Evolutionary conservation across 2,329 filamentous ascomycete genomes (phyloP).

Genomic region (Neurospora crassa): DNA sequence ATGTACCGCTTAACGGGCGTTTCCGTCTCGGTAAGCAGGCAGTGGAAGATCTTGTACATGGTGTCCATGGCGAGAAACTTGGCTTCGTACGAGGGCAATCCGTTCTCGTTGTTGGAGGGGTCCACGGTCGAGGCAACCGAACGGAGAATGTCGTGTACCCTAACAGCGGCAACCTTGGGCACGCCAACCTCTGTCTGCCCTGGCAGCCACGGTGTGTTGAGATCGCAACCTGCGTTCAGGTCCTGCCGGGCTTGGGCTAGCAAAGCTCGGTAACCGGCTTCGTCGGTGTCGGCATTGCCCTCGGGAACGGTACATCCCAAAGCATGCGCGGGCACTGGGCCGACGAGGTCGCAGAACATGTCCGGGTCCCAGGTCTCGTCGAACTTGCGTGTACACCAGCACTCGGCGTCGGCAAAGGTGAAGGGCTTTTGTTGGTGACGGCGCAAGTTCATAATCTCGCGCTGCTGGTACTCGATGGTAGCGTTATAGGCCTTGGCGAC

Average conservation of each 20-base stretch:
- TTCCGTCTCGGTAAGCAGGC: neutral
- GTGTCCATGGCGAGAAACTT: neutral
- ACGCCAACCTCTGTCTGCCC: neutral
- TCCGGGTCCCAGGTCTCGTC: neutral
- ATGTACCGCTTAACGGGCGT: neutral
- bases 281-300: neutral
- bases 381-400: neutral
- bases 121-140: neutral
- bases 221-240: neutral
- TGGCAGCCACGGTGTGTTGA: neutral
- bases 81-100: neutral
- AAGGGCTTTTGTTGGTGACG: neutral
- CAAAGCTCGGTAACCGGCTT: neutral
- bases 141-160: neutral
- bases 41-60: neutral
- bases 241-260: neutral
- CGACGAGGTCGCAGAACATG: neutral
- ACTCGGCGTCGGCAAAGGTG: neutral
- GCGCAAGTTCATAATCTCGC: neutral
- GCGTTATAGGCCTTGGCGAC: neutral
- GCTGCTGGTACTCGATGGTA: neutral
- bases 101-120: neutral
- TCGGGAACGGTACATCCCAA: neutral
- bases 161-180: neutral
- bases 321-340: neutral